Percentiles rank a stretch among this genome's conserved stretches.
phyloP scores from a whole-genome alignment of 192 early-diverging fungal genomes.

The Coemansia pectinata region DNA sequence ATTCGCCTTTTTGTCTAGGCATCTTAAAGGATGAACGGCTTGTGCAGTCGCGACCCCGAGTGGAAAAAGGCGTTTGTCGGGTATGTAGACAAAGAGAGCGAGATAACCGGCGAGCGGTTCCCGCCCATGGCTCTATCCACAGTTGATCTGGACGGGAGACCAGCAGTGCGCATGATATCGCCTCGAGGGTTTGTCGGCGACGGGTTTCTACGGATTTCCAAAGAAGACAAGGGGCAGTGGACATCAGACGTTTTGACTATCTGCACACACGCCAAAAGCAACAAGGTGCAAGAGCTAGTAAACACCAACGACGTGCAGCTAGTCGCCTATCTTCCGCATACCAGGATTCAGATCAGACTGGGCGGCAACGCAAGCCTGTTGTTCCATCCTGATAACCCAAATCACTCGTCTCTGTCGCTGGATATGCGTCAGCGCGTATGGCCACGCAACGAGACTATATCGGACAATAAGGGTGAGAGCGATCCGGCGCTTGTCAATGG shows the following conservation, averaged over 20 bases:
- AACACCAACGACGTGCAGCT: slow-evolving; percentile 42
- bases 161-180: slow-evolving; percentile 45
- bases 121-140: slow-evolving; percentile 40
- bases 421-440: slow-evolving; percentile 49
- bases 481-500: slow-evolving; percentile 10
- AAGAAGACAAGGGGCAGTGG: slow-evolving; percentile 40
- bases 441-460: slow-evolving; percentile 25
- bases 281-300: slow-evolving; percentile 46
- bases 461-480: slow-evolving; percentile 2
- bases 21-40: slow-evolving; percentile 9
- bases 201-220: slow-evolving; percentile 33
- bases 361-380: slow-evolving; percentile 43
- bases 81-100: slow-evolving; percentile 25
- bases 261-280: slow-evolving; percentile 52
- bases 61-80: slow-evolving; percentile 45
- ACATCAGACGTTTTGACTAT: slow-evolving; percentile 48
- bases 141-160: slow-evolving; percentile 40
- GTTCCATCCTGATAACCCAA: slow-evolving; percentile 51
- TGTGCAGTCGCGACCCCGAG: slow-evolving; percentile 38
- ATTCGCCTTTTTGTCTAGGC: not conserved
- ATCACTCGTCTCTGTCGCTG: slow-evolving; percentile 43
- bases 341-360: slow-evolving; percentile 37
- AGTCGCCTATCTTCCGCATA: slow-evolving; percentile 35
- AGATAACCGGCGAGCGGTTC: slow-evolving; percentile 27
- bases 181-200: slow-evolving; percentile 52